Conservation (phyloP, 2,329 filamentous ascomycete species). For the Lachnellula subtilissima region DNA sequence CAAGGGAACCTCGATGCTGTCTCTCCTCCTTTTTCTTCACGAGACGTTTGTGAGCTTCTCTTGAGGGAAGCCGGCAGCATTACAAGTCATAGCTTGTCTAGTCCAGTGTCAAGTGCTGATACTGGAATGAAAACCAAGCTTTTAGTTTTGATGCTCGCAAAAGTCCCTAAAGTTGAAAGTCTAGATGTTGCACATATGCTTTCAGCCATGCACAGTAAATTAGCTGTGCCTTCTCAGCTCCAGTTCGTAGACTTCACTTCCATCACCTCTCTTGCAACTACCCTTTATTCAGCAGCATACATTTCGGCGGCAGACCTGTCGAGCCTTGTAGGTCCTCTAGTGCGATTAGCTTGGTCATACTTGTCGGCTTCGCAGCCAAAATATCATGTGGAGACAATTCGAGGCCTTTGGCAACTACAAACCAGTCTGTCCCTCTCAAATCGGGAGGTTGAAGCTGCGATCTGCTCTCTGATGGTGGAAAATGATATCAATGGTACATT, state of each 20-base stretch:
- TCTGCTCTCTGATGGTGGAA: constrained; percentile 64
- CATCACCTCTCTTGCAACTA: constrained; percentile 52
- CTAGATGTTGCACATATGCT: constrained; percentile 47
- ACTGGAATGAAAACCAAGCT: constrained; percentile 55
- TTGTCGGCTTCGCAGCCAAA: constrained; percentile 80
- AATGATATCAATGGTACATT: constrained; percentile 44
- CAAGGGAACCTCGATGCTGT: constrained; percentile 64
- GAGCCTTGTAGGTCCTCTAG: constrained; percentile 61
- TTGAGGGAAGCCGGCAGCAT: constrained; percentile 54
- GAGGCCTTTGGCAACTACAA: constrained; percentile 82
- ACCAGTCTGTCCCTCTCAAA: constrained; percentile 60
- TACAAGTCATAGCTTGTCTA: constrained; percentile 43
- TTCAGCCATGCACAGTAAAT: constrained; percentile 45
- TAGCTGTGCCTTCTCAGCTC: constrained; percentile 37
- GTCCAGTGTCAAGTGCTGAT: constrained; percentile 39
- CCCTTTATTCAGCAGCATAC: constrained; percentile 50
- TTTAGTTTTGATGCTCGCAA: constrained; percentile 53
- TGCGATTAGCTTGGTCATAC: constrained; percentile 71
- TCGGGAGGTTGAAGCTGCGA: constrained; percentile 74
- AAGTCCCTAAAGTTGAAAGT: constrained; percentile 41
- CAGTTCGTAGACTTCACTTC: constrained; percentile 55
- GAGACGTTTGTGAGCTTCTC: constrained; percentile 56
- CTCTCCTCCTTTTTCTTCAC: constrained; percentile 53
- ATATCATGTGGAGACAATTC: constrained; percentile 89
- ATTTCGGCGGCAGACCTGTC: constrained; percentile 50